Base-by-base conservation (phyloP, 1,139 yeast species). In the Kodamaea fungicola region DNA sequence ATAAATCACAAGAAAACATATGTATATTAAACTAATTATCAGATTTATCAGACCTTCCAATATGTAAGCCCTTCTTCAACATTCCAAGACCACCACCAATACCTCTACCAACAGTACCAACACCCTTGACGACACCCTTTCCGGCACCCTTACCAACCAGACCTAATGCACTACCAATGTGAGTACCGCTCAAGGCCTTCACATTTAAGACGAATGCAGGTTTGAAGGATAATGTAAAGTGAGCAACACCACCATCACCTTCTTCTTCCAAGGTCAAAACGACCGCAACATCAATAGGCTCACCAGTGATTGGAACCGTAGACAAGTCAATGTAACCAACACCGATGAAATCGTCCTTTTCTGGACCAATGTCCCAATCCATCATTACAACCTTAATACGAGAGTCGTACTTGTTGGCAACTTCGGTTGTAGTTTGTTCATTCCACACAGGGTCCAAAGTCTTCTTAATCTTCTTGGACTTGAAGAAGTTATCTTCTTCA, bases 341-440 rank as follows among this genome's bases (percentile, higher is more conserved):
- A 40, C 97, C 96, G 41, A 92, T 70, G 43, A 74, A 69, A 59
- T 92, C 97, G 59, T 92, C 94, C 44, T 76, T 78, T 45, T 81
- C 87, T 22, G 85, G 80, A 45, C 96, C 96, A 47, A 90, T 78
- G 62, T 92, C 98, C 96, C 97, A 90, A 57, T 92, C 98, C 51
- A 59, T 73, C 24, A 86, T 78, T 39, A 71, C 76, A 34, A 86
- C 69, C 42, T 66, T 65, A 41, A 90, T 61, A 4, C 62, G 59
- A 8, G 88, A 77, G 54, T 79, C 80, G 40, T 74, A 77, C 53
- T 86, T 76, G 57, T 84, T 76, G 28, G 65, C 56, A 19, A 84
- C 76, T 21, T 71, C 68, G 24, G 80, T 66, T 13, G 74, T 66
- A 2, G 70, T 62, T 0, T 64, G 56, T 62, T 87, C 95, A 56